Evolutionary conservation across 2,329 filamentous ascomycete species (phyloP), one percentile per base, ranked within the genome.

Genomic region (Diaporthe ampelina): DNA sequence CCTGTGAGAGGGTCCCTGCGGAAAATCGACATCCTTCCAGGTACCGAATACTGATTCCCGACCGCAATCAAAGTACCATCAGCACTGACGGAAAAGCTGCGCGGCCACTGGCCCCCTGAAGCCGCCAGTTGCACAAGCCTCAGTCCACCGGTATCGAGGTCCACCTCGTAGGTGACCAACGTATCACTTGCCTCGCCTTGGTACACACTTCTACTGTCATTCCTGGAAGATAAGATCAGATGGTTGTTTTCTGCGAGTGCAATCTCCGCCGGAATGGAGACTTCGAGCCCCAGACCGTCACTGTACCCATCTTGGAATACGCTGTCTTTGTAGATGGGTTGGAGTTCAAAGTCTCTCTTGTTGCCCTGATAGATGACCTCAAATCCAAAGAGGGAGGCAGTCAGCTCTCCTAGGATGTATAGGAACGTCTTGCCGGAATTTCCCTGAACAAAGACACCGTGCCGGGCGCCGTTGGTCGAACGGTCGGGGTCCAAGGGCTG

Each of bases 291-390:
- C 9, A 63, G 40, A n/a, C 59, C 59, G 2, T n/a, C 40, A 1
- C 10, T 21, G 40, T 15, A 63, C 10, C 40, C 59, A 15, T 40
- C 40, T 10, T 63, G 40, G 4, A 63, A 63, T 19, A 63, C 2
- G 26, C 59, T 63, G 59, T 48, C 59, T 43, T 32, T 63, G 11
- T 63, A 63, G 9, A 63, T n/a, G 9, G 40, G 40, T 32, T 48
- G 45, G 40, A 63, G 48, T 11, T 48, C 26, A 10, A 63, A 13
- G 6, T 48, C 40, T 1, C 26, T 11, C 4, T 6, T 9, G 2
- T 1, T 29, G 0, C 32, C 40, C 11, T 32, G 8, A 24, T 63
- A 63, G 21, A 63, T 32, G 40, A 63, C 40, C 59, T 63, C 59
- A 19, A 63, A 63, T 5, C 59, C 59, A 7, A 63, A 43, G 1